Evolutionary conservation across 805 yeast species (phyloP), one percentile per base, ranked within the genome.

Genomic region (Wickerhamomyces chaumierensis): DNA sequence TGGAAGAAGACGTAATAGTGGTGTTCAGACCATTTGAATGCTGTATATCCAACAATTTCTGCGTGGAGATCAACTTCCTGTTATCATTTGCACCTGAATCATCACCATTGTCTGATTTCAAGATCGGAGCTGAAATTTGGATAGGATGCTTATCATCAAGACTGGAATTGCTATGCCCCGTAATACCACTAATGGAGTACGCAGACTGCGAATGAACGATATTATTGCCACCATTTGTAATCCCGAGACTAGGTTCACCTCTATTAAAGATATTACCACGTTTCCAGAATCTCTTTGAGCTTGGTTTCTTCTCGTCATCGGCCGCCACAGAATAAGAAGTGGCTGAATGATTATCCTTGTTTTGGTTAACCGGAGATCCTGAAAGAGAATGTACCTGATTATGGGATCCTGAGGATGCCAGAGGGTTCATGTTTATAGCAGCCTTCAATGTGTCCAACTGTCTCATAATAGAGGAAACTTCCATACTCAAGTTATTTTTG

Each of bases 401-500:
- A n/a, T n/a, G n/a, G n/a, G n/a, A n/a, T n/a, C n/a, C n/a, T n/a
- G n/a, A n/a, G n/a, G n/a, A n/a, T n/a, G n/a, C n/a, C n/a, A n/a
- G n/a, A n/a, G n/a, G n/a, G n/a, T n/a, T n/a, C n/a, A n/a, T n/a
- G n/a, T n/a, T n/a, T n/a, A n/a, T 7, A 21, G 6, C 9, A 9
- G 23, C 6, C 16, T 31, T 31, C 18, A 48, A 31, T 13, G 34
- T 40, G 11, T 63, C 25, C 40, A 55, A 42, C 38, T 52, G 48
- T 15, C 41, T 43, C 16, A 49, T 41, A 33, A 71, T 48, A 4
- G 47, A 49, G 6, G 53, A 47, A 20, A 78, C 58, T 39, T 78
- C 84, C 15, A 48, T 43, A 35, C 57, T 60, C 37, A 85, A 57
- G 15, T 59, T 56, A 27, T 60, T 63, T 56, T 71, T 78, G 35